phyloP scores from a whole-genome alignment of 2,329 filamentous ascomycete genomes.

The Pezicula neosporulosa region DNA sequence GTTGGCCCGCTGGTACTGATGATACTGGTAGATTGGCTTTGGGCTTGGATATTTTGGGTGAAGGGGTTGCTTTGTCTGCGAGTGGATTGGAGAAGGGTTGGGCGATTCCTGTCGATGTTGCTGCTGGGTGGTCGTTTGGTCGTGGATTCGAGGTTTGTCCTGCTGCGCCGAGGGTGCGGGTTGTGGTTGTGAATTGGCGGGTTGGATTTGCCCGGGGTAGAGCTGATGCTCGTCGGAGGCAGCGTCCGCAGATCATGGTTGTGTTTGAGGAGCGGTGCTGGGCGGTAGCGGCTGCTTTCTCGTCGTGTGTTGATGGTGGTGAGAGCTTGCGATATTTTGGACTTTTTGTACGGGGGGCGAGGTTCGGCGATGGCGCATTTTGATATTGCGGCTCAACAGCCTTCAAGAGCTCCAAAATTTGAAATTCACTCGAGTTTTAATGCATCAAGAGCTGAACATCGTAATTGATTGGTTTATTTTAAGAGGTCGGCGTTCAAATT shows the following conservation, averaged over 20 bases:
- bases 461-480: too few species aligned
- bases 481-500: too few species aligned
- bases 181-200: slow-evolving; percentile 5
- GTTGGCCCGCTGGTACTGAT: slow-evolving; percentile 55
- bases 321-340: slow-evolving; percentile 15
- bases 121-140: slow-evolving; percentile 9
- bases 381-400: not conserved
- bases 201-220: slow-evolving; percentile 1
- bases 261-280: slow-evolving; percentile 3
- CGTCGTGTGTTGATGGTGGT: slow-evolving; percentile 23
- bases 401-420: not conserved
- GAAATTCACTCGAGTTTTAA: too few species aligned
- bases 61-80: slow-evolving; percentile 14
- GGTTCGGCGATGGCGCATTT: not conserved
- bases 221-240: slow-evolving; percentile 42
- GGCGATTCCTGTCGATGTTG: slow-evolving; percentile 22
- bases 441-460: too few species aligned
- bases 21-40: slow-evolving; percentile 15
- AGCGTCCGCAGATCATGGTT: slow-evolving; percentile 36
- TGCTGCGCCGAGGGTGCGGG: slow-evolving; percentile 11
- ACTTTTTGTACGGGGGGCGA: slow-evolving; percentile 2
- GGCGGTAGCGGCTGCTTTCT: slow-evolving; percentile 6
- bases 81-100: slow-evolving; percentile 30
- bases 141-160: not conserved
- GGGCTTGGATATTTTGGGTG: slow-evolving; percentile 8